phyloP scores from a whole-genome alignment of 495 filamentous ascomycete genomes.

The Tuber aestivum region DNA sequence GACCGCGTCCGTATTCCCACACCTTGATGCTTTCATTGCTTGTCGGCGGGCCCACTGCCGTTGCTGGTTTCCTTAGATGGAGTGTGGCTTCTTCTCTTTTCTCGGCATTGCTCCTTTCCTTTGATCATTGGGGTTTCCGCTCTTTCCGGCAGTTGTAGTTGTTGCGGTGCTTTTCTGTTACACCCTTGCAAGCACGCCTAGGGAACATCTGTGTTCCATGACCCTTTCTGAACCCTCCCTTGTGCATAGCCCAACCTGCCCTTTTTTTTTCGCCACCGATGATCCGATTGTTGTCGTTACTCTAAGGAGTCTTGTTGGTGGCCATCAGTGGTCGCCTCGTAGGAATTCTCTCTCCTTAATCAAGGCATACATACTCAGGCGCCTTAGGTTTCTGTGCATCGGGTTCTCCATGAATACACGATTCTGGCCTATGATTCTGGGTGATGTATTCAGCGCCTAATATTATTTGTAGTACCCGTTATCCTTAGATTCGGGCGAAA shows the following conservation, averaged over 20 bases:
- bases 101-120: too few species aligned
- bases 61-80: too few species aligned
- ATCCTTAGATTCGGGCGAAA: too few species aligned
- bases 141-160: too few species aligned
- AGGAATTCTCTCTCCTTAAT: neutral
- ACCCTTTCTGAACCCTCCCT: neutral
- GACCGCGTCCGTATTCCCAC: too few species aligned
- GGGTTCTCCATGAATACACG: neutral
- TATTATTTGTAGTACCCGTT: neutral
- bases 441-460: neutral
- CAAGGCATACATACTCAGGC: neutral
- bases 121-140: too few species aligned
- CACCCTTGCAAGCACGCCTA: neutral
- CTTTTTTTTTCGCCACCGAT: neutral
- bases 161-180: too few species aligned
- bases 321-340: neutral
- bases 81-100: too few species aligned
- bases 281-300: neutral
- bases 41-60: too few species aligned
- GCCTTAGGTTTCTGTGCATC: too few species aligned
- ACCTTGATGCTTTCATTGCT: too few species aligned
- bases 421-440: neutral
- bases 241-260: neutral
- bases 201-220: neutral
- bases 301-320: neutral